Base-by-base conservation (phyloP, 305 asterid species). In the Rubia peregrina region DNA sequence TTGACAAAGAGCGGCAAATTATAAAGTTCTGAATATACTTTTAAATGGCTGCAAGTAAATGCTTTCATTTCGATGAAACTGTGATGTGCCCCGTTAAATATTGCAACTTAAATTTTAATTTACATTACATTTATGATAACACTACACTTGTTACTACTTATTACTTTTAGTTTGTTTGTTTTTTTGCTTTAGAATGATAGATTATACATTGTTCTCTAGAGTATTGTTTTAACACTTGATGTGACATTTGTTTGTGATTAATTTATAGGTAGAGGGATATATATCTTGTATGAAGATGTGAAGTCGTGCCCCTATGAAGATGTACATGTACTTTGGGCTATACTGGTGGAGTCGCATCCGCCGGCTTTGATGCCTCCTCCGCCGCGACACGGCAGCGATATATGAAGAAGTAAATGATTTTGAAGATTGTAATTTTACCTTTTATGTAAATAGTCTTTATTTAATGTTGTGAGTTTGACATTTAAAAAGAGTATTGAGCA, bases 251-350 rank as follows among this genome's bases (percentile, higher is more conserved):
- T 26, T 26, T 26, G 30, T 55, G 26, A 9, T 1, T n/a, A n/a
- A 12, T 21, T 4, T 42, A 42, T 81, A 92, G 97, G 96, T 68
- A 82, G 95, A 83, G 97, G 96, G 81, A 90, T 89, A 84, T 90
- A 93, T 78, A 90, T 93, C 17, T 80, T 93, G 78, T 90, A 93
- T 68, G 98, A 93, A 85, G 97, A 93, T 89, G 96, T 93, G 59
- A 93, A 89, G 81, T 86, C 96, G 6, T 93, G 98, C 81, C 97
- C 90, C n/a, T 93, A 80, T 41, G 98, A 93, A 81, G 98, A 93
- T 38, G 98, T 93, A 61, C 97, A 90, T 71, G 90, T 92, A 14
- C 89, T 92, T 46, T 92, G 98, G 98, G 89, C 98, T 21, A 92
- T 92, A 78, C 70, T 92, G 77, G 95, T 93, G 77, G 95, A 92